Base-by-base conservation (phyloP, 768 basidiomycete species). In the Leucocoprinus leucothites region DNA sequence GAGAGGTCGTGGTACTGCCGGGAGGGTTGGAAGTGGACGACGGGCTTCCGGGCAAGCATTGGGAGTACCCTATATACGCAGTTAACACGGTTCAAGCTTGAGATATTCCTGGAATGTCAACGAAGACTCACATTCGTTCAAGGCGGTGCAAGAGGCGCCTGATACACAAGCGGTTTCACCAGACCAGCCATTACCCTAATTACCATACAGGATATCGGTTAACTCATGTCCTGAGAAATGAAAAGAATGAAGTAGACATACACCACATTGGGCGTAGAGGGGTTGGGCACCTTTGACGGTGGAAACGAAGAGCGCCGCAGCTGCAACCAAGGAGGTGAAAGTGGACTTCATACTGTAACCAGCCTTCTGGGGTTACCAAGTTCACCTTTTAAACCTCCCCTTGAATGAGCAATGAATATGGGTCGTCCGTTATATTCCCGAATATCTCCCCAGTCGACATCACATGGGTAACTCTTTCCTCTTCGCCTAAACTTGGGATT, bases 201-300 rank as follows among this genome's bases (percentile, higher is more conserved):
- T 3, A 40, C 11, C 18, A 45, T 50, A 61, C 60, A 34, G 14
- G 14, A n/a, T 51, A n/a, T 44, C n/a, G 40, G 40, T 14, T 50
- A 16, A n/a, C n/a, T 22, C n/a, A 2, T 53, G 9, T 9, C 14
- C 19, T 14, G 25, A 9, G 18, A 34, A 47, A 36, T 11, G 11
- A 4, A 51, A 9, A 16, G n/a, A n/a, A 25, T 31, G 11, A 5
- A 11, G 31, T 31, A 57, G 63, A 60, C 67, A 22, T 61, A 73
- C 73, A 45, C 77, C 78, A 65, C 78, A 81, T 60, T 81, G 78
- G 4, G 76, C 77, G 64, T 68, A 81, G 47, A 74, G 69, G 28
- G 72, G 59, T 35, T 74, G 71, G 9, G 66, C 61, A 55, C 51
- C 53, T 9, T 53, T n/a, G 16, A 63, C 69, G 8, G 64, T 58